Conservation (phyloP, 306 rosid genomes). For the Albizia julibrissin region DNA sequence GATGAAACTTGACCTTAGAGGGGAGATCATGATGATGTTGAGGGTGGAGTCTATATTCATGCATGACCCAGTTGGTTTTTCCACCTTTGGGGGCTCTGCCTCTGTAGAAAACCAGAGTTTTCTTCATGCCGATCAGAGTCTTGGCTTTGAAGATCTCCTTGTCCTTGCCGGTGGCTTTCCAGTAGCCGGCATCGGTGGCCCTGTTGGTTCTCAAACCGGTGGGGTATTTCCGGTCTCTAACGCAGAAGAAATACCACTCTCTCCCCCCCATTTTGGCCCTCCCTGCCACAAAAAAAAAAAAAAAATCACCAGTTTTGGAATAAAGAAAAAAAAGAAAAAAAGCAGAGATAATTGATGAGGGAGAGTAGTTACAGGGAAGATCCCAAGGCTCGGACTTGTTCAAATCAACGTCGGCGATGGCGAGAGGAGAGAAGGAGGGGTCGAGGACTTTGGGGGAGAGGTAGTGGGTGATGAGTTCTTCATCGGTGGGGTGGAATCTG, state of each 20-base stretch:
- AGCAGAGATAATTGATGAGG: not conserved
- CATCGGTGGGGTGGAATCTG: conserved; percentile 72
- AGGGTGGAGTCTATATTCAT: conserved; percentile 51
- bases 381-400: conserved; percentile 78
- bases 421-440: conserved; percentile 42
- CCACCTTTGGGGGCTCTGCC: conserved; percentile 71
- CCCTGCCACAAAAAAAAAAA: conserved; percentile 27
- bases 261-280: conserved; percentile 67
- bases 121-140: conserved; percentile 63
- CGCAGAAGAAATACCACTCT: conserved; percentile 69
- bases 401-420: conserved; percentile 56
- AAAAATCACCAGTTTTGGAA: too few species aligned
- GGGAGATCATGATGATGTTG: conserved; percentile 24
- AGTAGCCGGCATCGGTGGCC: conserved; percentile 64
- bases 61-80: conserved; percentile 75
- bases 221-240: conserved; percentile 65
- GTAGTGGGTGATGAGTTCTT: conserved; percentile 61
- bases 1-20: conserved; percentile 36
- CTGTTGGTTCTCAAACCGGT: conserved; percentile 66
- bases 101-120: conserved; percentile 66
- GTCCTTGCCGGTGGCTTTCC: conserved; percentile 84
- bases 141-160: conserved; percentile 48
- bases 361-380: conserved; percentile 52
- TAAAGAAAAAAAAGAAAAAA: not conserved
- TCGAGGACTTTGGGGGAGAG: conserved; percentile 48